Evolutionary conservation across 805 yeast species (phyloP), one percentile per base, ranked within the genome.

Genomic region (Metahyphopichia silvanorum): DNA sequence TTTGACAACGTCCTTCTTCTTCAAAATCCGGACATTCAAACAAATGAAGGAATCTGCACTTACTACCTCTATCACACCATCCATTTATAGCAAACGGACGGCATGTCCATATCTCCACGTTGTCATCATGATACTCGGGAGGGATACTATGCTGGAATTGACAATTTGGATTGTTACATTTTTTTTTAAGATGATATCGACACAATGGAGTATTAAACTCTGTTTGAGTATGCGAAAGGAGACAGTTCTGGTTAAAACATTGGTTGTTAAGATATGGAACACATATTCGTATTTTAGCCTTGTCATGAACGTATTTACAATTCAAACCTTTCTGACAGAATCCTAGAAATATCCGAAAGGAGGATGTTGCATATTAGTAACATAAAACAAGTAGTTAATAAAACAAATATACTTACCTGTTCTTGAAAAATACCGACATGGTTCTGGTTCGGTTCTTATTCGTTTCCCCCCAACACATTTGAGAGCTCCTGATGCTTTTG

Each of bases 1-100:
- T 56, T 1, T 76, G 66, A 52, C 94, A 85, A 20, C 43, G 47
- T 9, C 81, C 82, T n/a, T 63, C 62, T 38, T 76, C 78, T 41
- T 75, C 80, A 43, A 69, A 74, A 47, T 84, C 91, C 0, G 94
- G 91, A 56, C 94, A 85, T 37, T 75, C 74, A 43, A 64, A 71
- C 11, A 59, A 55, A 49, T 85, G 95, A 21, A 70, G 54, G 28
- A 72, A 69, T 5, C 71, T 65, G 49, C 94, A 85, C 19, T 47
- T 41, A 16, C 57, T 47, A 0, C 93, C 95, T 16, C 74, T 53
- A 19, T 63, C 71, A 54, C 94, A 86, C 59, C 74, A 82, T 1
- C 89, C 88, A 12, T 75, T 74, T 21, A 79, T 45, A 4, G 89
- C 72, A 60, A 85, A 86, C 18, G 73, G 77, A 15, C 86, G 63